Evolutionary conservation across 1,139 yeast genomes (phyloP), one percentile per base, ranked within the genome.

Genomic region (Kodamaea plutei): DNA sequence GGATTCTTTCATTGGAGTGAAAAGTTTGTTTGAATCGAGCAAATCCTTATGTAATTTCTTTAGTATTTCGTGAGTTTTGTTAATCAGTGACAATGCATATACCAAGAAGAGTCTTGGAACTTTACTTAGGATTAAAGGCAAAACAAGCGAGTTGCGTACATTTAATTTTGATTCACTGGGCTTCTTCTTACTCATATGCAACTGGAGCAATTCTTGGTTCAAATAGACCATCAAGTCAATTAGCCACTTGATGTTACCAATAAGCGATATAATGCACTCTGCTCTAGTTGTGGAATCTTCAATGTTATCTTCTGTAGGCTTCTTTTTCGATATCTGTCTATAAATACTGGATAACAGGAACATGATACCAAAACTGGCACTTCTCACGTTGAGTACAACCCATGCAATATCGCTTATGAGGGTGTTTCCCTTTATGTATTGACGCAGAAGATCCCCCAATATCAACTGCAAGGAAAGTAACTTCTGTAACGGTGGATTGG

Each of bases 221-320:
- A 82, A 52, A 38, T 73, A 75, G 0, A 77, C 73, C 44, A 84
- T 63, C 35, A 84, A 68, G 48, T 85, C 95, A 24, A 83, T 65
- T 36, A 81, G 67, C 94, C 95, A 87, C 43, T 84, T 70, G n/a
- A 81, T 71, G 24, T 79, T 72, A 1, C 95, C 95, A 13, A 83
- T 54, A 31, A 82, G 65, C 12, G 83, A 73, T 35, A 78, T 57
- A 5, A 81, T 64, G 37, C 76, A 62, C 48, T 79, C 76, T 29
- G 78, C 75, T 45, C 83, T 54, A 33, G 71, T 62, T 11, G 72
- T 66, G 1, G 79, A 68, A 44, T 81, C 85, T 17, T 63, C 64
- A 15, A 72, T 43, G 11, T 65, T 66, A 41, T 77, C 83, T 35
- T 68, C 73, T 2, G 61, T 47, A 0, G 73, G 70, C 41, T 66